phyloP scores from a whole-genome alignment of 2,329 filamentous ascomycete species.

The Didymella glomerata region DNA sequence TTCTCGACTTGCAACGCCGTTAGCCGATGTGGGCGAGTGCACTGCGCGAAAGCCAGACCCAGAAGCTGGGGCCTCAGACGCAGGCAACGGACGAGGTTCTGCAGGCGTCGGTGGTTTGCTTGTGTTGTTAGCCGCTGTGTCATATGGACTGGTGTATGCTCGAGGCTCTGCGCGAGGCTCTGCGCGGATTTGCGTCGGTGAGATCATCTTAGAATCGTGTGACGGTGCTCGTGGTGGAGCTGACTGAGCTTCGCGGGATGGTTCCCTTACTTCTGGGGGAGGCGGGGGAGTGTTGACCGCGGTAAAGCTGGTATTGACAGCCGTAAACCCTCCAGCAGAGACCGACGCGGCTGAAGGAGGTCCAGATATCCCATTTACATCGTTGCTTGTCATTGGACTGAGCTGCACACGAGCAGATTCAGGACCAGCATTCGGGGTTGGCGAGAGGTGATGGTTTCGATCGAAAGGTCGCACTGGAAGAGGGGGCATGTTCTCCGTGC shows the following conservation, averaged over 20 bases:
- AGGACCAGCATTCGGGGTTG: conserved; percentile 27
- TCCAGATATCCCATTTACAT: conserved; percentile 39
- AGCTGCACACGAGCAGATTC: conserved; percentile 39
- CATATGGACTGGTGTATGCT: conserved; percentile 45
- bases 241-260: conserved; percentile 21
- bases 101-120: conserved; percentile 5
- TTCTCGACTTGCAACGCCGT: conserved; percentile 30
- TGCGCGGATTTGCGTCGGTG: conserved; percentile 6
- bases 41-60: conserved; percentile 25
- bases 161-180: conserved; percentile 14
- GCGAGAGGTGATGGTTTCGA: conserved; percentile 31
- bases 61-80: conserved; percentile 16
- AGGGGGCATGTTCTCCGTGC: conserved; percentile 41
- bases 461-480: conserved; percentile 32
- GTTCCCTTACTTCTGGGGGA: conserved; percentile 27
- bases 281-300: conserved; percentile 34
- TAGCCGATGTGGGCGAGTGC: conserved; percentile 25
- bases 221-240: conserved; percentile 30
- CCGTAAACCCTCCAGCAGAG: conserved; percentile 29
- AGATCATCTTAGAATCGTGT: conserved; percentile 14
- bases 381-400: conserved; percentile 40
- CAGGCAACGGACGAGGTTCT: conserved; percentile 9
- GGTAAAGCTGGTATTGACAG: conserved; percentile 37
- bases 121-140: conserved; percentile 28
- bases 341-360: conserved; percentile 22